Base-by-base conservation (phyloP, 306 rosid species). In the Elaeagnus macrophylla region DNA sequence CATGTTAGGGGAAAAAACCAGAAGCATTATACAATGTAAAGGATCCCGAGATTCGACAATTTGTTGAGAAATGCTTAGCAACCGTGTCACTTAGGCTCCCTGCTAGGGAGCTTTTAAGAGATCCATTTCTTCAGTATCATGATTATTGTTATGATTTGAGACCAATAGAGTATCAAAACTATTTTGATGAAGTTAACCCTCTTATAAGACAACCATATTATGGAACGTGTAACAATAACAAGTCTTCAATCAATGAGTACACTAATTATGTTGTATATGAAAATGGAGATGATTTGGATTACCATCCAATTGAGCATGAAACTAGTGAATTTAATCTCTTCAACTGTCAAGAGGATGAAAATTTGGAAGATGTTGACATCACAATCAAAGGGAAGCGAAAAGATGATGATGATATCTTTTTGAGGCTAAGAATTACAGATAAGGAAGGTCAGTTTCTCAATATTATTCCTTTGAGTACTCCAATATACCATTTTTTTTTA, bases 31-130 rank as follows among this genome's bases (percentile, higher is more conserved):
- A 73, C 79, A 84, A 84, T 68, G 94, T 93, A 16, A 62, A 68
- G 45, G 82, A 88, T 66, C 88, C 73, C 0, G 94, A 93, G 78
- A 84, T 93, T 60, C 68, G 83, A 32, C 60, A 47, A 10, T 93
- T 93, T 67, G 81, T 93, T 47, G 96, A 85, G 78, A 88, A 88
- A 72, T 93, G 99, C 80, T 77, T 93, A 54, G 95, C 83, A 40
- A 79, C 88, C 3, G 89, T 71, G 17, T 83, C 96, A 1, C 73
- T 68, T 65, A 82, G 99, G 67, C 84, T 88, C 56, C 73, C 95
- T 40, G 99, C 96, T 15, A 73, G 59, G 73, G 88, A 88, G 76
- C 96, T 93, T 66, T 73, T 93, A 67, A 69, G 70, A 14, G 95
- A 93, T 65, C 86, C 90, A 62, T 93, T 93, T 68, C 96, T 93